Percentiles rank a stretch among this genome's conserved stretches.
These are phyloP conservation scores for Sindora glabra DNA, from an alignment of 306 rosid species.

Conservation along the genomic window DNA sequence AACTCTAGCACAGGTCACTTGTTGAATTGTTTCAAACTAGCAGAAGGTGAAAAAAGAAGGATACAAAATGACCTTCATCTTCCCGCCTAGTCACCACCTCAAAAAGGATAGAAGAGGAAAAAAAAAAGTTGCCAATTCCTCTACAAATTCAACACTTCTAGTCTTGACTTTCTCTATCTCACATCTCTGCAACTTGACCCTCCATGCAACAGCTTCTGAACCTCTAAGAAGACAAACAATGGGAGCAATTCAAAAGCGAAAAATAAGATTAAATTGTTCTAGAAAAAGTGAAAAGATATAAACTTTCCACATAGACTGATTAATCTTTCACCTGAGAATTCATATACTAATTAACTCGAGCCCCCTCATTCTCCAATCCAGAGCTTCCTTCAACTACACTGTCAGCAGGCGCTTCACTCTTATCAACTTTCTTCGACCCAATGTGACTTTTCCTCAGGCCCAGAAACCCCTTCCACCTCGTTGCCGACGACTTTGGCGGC, in stretches of 20 bases:
- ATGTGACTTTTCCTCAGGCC: conserved; percentile 64
- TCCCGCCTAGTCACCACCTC: neutral
- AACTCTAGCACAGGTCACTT: conserved; percentile 18
- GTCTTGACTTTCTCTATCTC: conserved; percentile 30
- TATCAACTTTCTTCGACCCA: conserved; percentile 57
- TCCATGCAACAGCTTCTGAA: conserved; percentile 49
- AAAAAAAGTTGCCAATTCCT: conserved; percentile 15
- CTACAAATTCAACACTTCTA: conserved; percentile 30
- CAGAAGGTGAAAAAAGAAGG: neutral
- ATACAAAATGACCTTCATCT: conserved; percentile 6
- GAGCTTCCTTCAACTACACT: conserved; percentile 18
- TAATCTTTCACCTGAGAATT: conserved; percentile 36
- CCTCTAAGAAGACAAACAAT: neutral
- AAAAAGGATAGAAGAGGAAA: neutral
- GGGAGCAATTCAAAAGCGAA: neutral
- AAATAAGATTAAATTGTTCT: too few relatives aligned
- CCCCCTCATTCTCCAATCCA: conserved; percentile 25
- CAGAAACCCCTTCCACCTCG: conserved; percentile 76
- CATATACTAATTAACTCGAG: conserved; percentile 13
- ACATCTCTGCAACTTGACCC: conserved; percentile 38
- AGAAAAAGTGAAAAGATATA: neutral
- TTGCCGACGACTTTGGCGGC: conserved; percentile 59
- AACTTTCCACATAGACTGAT: neutral
- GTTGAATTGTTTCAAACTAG: neutral
- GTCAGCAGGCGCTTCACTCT: conserved; percentile 20